Conservation (phyloP, 2,329 filamentous ascomycete species). For the Aspergillus sp. region DNA sequence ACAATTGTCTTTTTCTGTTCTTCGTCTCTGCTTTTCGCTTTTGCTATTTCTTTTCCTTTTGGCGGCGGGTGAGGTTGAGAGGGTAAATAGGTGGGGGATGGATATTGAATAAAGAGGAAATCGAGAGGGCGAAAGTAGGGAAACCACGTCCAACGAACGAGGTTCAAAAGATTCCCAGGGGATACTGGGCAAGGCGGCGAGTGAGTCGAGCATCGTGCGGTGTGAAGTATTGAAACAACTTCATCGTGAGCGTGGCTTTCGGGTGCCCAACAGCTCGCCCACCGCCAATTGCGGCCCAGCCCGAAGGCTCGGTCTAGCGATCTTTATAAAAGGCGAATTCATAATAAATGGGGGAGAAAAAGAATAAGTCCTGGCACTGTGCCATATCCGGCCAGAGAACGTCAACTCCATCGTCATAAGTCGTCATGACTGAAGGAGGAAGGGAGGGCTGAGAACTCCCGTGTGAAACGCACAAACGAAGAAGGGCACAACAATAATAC, state of each 20-base stretch:
- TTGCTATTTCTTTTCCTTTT: constrained; percentile 27
- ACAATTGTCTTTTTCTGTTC: constrained; percentile 9
- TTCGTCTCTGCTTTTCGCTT: constrained; percentile 15
- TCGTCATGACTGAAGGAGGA: constrained; percentile 14
- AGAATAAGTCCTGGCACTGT: constrained; percentile 37
- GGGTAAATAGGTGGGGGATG: background rate
- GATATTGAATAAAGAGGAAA: constrained; percentile 28
- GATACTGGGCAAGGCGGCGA: constrained; percentile 8
- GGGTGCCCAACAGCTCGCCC: constrained; percentile 5
- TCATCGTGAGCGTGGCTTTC: background rate
- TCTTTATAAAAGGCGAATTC: background rate
- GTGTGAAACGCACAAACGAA: constrained; percentile 17
- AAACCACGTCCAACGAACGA: constrained; percentile 12
- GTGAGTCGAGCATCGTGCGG: background rate
- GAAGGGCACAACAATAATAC: constrained; percentile 28
- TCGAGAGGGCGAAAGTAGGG: constrained; percentile 39
- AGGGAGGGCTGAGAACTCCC: background rate
- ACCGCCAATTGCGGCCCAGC: constrained; percentile 22
- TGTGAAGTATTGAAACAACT: background rate
- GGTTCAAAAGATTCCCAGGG: background rate
- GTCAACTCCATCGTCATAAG: constrained; percentile 33
- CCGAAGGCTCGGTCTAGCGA: background rate
- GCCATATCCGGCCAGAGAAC: constrained; percentile 40
- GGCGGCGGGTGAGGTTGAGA: background rate
- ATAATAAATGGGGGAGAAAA: background rate